phyloP scores from a whole-genome alignment of 2,329 filamentous ascomycete genomes.

The Aureobasidium lini region DNA sequence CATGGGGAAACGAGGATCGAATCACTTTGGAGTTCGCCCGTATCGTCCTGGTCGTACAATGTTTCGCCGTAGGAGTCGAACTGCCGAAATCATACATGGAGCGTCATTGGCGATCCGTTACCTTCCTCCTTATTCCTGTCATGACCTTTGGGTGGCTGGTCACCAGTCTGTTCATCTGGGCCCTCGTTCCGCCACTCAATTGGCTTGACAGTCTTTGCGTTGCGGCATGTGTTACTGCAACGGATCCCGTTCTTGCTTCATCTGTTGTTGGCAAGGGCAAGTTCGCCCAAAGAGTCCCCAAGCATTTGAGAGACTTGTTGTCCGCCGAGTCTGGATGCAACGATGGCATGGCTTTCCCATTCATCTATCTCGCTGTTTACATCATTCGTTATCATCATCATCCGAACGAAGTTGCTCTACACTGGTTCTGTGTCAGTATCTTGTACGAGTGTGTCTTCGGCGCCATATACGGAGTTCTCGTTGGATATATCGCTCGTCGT shows the following conservation, averaged over 20 bases:
- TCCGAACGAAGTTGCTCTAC: conserved; percentile 61
- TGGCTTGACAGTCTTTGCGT: conserved; percentile 87
- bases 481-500: conserved; percentile 86
- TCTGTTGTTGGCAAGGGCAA: conserved; percentile 99
- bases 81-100: conserved; percentile 96
- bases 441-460: conserved; percentile 96
- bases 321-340: conserved; percentile 98
- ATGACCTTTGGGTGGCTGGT: conserved; percentile 96
- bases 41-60: conserved; percentile 84
- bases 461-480: conserved; percentile 73
- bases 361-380: conserved; percentile 88
- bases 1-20: conserved; percentile 78
- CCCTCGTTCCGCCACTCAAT: conserved; percentile 64
- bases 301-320: conserved; percentile 89
- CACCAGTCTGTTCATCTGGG: conserved; percentile 91
- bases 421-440: conserved; percentile 86
- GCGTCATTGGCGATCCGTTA: conserved; percentile 88
- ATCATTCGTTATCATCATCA: conserved; percentile 72
- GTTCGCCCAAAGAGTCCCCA: conserved; percentile 93
- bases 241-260: conserved; percentile 91
- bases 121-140: conserved; percentile 81
- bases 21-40: conserved; percentile 85
- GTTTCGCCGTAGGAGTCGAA: conserved; percentile 86
- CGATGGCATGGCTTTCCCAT: conserved; percentile 99
- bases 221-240: conserved; percentile 92